These are phyloP conservation scores for Brettanomyces bruxellensis DNA, from an alignment of 805 yeast genomes.

Conservation along the genomic window DNA sequence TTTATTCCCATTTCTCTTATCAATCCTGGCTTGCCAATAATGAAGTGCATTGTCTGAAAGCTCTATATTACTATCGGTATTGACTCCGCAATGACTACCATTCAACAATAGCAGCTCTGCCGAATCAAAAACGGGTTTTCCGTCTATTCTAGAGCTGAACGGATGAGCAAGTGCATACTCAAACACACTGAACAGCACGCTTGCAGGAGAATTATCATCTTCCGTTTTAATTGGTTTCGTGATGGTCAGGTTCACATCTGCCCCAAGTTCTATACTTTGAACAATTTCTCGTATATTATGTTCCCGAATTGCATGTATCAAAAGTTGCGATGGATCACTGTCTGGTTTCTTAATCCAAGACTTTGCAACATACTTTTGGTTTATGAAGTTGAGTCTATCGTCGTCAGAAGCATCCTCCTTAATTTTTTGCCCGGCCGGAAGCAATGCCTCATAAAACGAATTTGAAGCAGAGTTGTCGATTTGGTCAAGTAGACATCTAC, in stretches of 20 bases:
- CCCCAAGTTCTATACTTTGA: constrained; percentile 37
- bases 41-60: constrained; percentile 36
- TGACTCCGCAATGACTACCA: constrained; percentile 39
- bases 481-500: constrained; percentile 40
- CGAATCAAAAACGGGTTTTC: constrained; percentile 30
- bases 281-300: constrained; percentile 39
- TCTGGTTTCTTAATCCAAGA: constrained; percentile 28
- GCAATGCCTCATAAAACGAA: constrained; percentile 46
- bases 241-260: constrained; percentile 33
- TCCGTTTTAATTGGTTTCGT: constrained; percentile 12
- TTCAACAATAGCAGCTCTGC: constrained; percentile 52
- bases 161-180: constrained; percentile 45
- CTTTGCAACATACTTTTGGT: constrained; percentile 53
- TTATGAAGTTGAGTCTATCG: constrained; percentile 50
- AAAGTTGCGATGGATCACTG: constrained; percentile 15
- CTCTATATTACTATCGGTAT: constrained; percentile 25
- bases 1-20: constrained; percentile 18
- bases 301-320: constrained; percentile 45
- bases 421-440: constrained; percentile 19
- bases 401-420: constrained; percentile 29
- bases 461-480: constrained; percentile 51
- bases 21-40: constrained; percentile 44
- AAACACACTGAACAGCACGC: constrained; percentile 24
- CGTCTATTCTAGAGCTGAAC: constrained; percentile 5
- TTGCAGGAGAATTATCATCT: constrained; percentile 5